phyloP scores from a whole-genome alignment of 139 green algal species.

The Diplosphaera chodatii region DNA sequence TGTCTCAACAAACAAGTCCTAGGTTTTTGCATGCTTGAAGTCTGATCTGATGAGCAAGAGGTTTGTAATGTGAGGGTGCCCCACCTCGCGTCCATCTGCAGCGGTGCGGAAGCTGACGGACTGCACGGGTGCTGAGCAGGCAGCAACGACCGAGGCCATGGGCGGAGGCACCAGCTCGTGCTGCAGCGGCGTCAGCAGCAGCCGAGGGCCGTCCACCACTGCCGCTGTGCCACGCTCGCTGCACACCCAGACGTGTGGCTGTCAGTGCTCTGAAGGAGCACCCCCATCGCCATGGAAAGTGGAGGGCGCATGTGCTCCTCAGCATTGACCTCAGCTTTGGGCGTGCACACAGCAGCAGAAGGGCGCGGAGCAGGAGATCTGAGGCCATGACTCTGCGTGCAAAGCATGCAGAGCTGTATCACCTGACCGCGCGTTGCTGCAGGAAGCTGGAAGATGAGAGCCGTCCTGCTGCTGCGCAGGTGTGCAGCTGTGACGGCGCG shows the following conservation, averaged over 20 bases:
- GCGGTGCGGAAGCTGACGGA: slow-evolving; percentile 22
- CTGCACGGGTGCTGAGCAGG: slow-evolving; percentile 29
- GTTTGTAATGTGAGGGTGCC: not conserved
- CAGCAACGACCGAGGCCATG: slow-evolving; percentile 51
- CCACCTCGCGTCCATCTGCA: not conserved
- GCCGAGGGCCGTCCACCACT: slow-evolving; percentile 72
- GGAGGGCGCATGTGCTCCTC: too few species aligned
- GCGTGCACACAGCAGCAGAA: too few species aligned
- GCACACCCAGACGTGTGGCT: too few species aligned
- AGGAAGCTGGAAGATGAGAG: slow-evolving; percentile 9
- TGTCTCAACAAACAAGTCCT: too few species aligned
- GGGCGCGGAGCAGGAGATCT: too few species aligned
- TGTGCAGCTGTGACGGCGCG: slow-evolving; percentile 37
- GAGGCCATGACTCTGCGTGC: too few species aligned
- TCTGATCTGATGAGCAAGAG: too few species aligned
- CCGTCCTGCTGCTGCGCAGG: slow-evolving; percentile 5
- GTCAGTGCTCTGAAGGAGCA: too few species aligned
- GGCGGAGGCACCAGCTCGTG: slow-evolving; percentile 74
- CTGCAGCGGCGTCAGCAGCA: slow-evolving; percentile 77
- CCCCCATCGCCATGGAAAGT: too few species aligned
- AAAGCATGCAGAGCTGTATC: too few species aligned
- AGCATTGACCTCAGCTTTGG: too few species aligned
- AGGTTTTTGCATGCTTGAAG: too few species aligned
- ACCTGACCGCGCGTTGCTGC: slow-evolving; percentile 31
- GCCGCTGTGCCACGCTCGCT: slow-evolving; percentile 59